Evolutionary conservation across 2,329 filamentous ascomycete species (phyloP).

Genomic region (Aspergillus tamarii): DNA sequence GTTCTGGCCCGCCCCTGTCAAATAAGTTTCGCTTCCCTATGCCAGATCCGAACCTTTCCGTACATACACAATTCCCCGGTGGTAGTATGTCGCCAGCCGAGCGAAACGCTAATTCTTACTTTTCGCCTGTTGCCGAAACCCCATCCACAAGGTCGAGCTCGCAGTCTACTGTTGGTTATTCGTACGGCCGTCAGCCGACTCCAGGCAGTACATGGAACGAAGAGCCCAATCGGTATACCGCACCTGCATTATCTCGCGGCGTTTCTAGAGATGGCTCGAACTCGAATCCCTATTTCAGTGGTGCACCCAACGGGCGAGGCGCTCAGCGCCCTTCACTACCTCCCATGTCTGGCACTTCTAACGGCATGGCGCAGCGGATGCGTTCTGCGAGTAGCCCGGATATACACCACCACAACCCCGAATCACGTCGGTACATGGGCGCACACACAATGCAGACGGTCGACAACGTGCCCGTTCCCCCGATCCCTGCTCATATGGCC

Average conservation of each 20-base stretch:
- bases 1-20: constrained; percentile 38
- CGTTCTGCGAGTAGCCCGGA: constrained; percentile 95
- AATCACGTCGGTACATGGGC: constrained; percentile 53
- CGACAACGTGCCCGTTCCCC: constrained; percentile 70
- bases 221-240: constrained; percentile 78
- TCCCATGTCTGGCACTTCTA: constrained; percentile 65
- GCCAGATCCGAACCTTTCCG: constrained; percentile 64
- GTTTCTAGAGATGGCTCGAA: constrained; percentile 77
- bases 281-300: constrained; percentile 63
- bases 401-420: constrained; percentile 70
- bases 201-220: constrained; percentile 72
- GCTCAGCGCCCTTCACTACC: constrained; percentile 77
- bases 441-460: constrained; percentile 58
- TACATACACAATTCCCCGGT: constrained; percentile 65
- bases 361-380: constrained; percentile 66
- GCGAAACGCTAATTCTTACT: constrained; percentile 79
- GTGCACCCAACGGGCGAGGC: constrained; percentile 61
- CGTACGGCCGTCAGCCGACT: constrained; percentile 74
- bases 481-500: constrained; percentile 72
- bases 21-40: constrained; percentile 71
- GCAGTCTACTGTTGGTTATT: constrained; percentile 70
- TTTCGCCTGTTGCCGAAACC: constrained; percentile 78
- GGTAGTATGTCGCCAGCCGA: constrained; percentile 62
- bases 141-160: constrained; percentile 60
- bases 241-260: constrained; percentile 80